These are phyloP conservation scores for Solanum aculeatissimum DNA, from an alignment of 305 asterid species.

Conservation along the genomic window DNA sequence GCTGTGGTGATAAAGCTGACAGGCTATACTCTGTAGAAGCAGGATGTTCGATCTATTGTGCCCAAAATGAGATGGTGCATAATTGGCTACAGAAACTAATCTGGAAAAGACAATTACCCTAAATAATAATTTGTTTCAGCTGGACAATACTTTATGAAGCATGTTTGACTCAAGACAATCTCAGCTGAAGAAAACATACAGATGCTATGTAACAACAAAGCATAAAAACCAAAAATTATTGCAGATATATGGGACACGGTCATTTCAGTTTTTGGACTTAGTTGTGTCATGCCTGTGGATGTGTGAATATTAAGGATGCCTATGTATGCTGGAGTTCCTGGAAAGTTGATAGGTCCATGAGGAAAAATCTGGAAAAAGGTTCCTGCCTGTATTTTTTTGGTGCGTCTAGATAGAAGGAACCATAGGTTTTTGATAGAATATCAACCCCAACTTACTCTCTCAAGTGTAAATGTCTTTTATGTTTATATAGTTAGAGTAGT, in stretches of 20 bases:
- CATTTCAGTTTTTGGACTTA: background rate
- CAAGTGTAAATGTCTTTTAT: background rate
- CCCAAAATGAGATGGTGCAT: background rate
- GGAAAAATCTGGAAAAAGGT: background rate
- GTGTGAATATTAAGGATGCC: background rate
- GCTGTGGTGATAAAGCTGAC: background rate
- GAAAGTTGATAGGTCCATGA: background rate
- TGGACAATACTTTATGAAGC: background rate
- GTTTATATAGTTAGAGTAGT: background rate
- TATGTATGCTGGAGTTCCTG: background rate
- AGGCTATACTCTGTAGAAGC: background rate
- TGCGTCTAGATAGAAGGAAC: background rate
- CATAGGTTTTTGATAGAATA: background rate
- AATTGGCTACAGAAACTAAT: background rate
- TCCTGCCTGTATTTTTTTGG: background rate
- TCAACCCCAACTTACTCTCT: background rate
- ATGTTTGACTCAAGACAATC: background rate
- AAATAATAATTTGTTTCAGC: background rate
- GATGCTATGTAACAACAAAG: background rate
- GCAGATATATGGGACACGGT: background rate
- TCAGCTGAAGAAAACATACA: background rate
- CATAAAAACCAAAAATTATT: background rate
- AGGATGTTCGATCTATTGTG: background rate
- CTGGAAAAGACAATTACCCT: background rate
- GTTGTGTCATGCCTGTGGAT: background rate